phyloP scores from a whole-genome alignment of 1,284 basidiomycete species.

The Thecaphora thlaspeos region DNA sequence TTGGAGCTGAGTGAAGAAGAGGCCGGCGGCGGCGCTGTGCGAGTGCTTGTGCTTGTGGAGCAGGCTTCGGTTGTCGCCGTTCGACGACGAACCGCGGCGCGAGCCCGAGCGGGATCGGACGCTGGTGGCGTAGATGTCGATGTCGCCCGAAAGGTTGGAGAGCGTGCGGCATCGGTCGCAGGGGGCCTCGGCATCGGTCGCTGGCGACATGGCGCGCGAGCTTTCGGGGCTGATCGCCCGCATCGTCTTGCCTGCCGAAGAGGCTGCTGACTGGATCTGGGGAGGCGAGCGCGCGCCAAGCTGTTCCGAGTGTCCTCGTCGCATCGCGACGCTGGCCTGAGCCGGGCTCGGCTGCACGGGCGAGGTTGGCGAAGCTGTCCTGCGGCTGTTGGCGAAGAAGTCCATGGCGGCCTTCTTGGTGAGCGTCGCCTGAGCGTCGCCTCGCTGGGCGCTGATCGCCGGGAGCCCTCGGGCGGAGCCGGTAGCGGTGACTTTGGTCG shows the following conservation, averaged over 20 bases:
- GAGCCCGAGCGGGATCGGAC: slow-evolving; percentile 16
- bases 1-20: slow-evolving; percentile 34
- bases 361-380: background rate
- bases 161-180: slow-evolving; percentile 38
- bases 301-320: slow-evolving; percentile 21
- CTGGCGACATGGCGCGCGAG: slow-evolving; percentile 24
- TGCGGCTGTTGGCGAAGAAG: slow-evolving; percentile 17
- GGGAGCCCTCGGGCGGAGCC: background rate
- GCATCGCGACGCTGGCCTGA: slow-evolving; percentile 6
- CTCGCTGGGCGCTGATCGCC: slow-evolving; percentile 1
- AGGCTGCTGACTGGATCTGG: slow-evolving; percentile 35
- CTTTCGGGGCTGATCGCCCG: slow-evolving; percentile 28
- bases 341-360: background rate
- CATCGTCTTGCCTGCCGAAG: slow-evolving; percentile 41
- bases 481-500: slow-evolving; percentile 29
- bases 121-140: slow-evolving; percentile 29
- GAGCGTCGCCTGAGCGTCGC: slow-evolving; percentile 21
- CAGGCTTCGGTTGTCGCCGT: slow-evolving; percentile 27
- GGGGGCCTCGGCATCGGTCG: slow-evolving; percentile 18
- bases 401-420: slow-evolving; percentile 33
- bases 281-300: slow-evolving; percentile 31
- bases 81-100: slow-evolving; percentile 17
- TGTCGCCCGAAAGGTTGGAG: slow-evolving; percentile 30
- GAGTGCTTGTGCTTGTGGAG: slow-evolving; percentile 42
- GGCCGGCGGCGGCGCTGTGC: slow-evolving; percentile 39